These are phyloP conservation scores for Sarcodon aspratus DNA, from an alignment of 768 basidiomycete genomes.

Conservation along the genomic window DNA sequence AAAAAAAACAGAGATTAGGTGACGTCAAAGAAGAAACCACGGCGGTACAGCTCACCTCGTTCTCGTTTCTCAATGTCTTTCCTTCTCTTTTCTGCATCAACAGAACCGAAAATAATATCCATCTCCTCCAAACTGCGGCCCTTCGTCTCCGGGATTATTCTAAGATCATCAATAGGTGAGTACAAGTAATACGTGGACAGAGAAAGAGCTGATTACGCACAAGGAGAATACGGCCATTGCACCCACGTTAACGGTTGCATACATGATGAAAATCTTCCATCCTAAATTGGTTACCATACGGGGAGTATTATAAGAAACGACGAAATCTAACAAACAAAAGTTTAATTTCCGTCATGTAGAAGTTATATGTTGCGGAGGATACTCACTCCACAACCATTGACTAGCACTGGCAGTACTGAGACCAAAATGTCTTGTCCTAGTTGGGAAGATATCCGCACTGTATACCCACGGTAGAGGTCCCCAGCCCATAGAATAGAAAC, in stretches of 20 bases:
- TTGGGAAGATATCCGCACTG: slow-evolving; percentile 81
- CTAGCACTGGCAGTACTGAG: slow-evolving; percentile 63
- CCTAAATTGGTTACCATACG: slow-evolving; percentile 47
- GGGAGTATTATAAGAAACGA: slow-evolving; percentile 62
- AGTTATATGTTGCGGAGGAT: neutral
- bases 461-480: slow-evolving; percentile 52
- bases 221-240: slow-evolving; percentile 60
- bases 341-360: neutral
- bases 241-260: slow-evolving; percentile 60
- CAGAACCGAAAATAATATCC: slow-evolving; percentile 48
- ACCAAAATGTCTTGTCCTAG: slow-evolving; percentile 73
- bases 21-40: neutral
- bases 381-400: slow-evolving; percentile 77
- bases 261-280: slow-evolving; percentile 71
- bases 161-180: slow-evolving; percentile 2
- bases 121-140: slow-evolving; percentile 37
- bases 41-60: slow-evolving; percentile 13
- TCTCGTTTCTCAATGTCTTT: slow-evolving; percentile 39
- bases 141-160: slow-evolving; percentile 30
- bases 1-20: neutral
- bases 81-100: slow-evolving; percentile 41
- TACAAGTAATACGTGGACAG: neutral
- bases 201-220: slow-evolving; percentile 22
- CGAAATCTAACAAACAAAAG: slow-evolving; percentile 37
- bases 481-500: slow-evolving; percentile 85